These are phyloP conservation scores for Solanum hybrid DNA, from an alignment of 305 asterid genomes.

Conservation along the genomic window DNA sequence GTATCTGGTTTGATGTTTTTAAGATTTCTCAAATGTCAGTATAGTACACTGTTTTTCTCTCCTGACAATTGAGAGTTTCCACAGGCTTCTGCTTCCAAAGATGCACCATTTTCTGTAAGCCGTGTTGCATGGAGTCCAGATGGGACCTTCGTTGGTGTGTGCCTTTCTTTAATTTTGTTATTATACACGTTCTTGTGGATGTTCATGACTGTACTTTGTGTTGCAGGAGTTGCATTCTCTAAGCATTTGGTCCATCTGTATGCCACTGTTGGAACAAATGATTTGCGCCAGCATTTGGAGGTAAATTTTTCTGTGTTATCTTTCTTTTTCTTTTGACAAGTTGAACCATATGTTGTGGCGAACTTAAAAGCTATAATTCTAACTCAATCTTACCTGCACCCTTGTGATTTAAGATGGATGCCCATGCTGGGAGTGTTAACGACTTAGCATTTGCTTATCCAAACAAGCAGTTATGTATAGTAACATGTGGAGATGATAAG, in stretches of 20 bases:
- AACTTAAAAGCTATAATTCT: neutral
- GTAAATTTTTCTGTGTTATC: constrained; percentile 18
- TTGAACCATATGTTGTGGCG: neutral
- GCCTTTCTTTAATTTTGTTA: constrained; percentile 5
- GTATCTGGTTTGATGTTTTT: neutral
- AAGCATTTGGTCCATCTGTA: constrained; percentile 72
- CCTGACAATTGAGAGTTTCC: constrained; percentile 22
- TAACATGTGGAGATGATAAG: constrained; percentile 87
- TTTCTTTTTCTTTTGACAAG: neutral
- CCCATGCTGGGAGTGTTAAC: constrained; percentile 66
- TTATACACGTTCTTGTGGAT: neutral
- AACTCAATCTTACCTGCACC: constrained; percentile 1
- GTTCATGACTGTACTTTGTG: constrained; percentile 15
- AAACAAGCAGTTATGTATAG: constrained; percentile 61
- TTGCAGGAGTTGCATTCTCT: constrained; percentile 75
- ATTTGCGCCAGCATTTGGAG: constrained; percentile 66
- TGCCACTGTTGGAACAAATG: constrained; percentile 52
- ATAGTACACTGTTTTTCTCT: neutral
- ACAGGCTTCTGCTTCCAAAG: constrained; percentile 74
- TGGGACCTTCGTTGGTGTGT: constrained; percentile 64
- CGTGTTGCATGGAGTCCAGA: constrained; percentile 81
- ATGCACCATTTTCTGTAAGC: constrained; percentile 54
- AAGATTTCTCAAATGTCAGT: neutral
- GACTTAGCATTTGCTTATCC: constrained; percentile 83
- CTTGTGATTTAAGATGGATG: constrained; percentile 56